Conservation (phyloP, 768 basidiomycete species). For the Lentinula boryana region DNA sequence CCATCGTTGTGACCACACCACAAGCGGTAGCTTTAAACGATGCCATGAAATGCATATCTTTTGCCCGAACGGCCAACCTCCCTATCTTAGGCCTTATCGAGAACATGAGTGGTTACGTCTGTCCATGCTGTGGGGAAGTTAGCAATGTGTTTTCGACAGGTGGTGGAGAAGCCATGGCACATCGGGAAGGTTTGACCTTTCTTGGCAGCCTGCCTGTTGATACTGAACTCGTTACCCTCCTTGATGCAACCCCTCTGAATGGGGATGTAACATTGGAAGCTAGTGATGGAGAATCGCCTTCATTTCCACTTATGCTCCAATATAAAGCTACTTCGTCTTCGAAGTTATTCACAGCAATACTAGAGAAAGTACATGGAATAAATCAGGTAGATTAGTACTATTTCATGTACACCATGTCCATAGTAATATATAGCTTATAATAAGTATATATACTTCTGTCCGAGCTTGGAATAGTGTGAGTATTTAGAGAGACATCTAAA, state of each 20-base stretch:
- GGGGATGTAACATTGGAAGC: slow-evolving; percentile 13
- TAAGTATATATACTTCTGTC: too few relatives aligned
- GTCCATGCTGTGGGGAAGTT: slow-evolving; percentile 94
- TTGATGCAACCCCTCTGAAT: slow-evolving; percentile 59
- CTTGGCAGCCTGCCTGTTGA: slow-evolving; percentile 92
- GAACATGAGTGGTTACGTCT: slow-evolving; percentile 98
- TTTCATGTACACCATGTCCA: too few relatives aligned
- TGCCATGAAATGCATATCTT: slow-evolving; percentile 93
- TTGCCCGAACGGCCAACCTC: slow-evolving; percentile 81
- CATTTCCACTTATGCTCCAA: slow-evolving; percentile 49
- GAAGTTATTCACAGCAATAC: slow-evolving; percentile 60
- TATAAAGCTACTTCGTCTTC: slow-evolving; percentile 69
- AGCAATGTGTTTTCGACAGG: slow-evolving; percentile 93
- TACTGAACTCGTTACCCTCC: slow-evolving; percentile 77
- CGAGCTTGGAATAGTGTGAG: too few relatives aligned
- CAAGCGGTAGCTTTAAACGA: slow-evolving; percentile 96
- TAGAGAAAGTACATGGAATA: slow-evolving; percentile 13
- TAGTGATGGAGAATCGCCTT: not conserved
- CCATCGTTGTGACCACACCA: slow-evolving; percentile 93
- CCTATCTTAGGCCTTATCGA: slow-evolving; percentile 91
- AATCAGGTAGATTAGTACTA: not conserved
- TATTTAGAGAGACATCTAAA: too few relatives aligned
- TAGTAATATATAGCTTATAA: too few relatives aligned
- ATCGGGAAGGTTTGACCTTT: slow-evolving; percentile 65
- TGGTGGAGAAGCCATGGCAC: slow-evolving; percentile 86